phyloP scores from a whole-genome alignment of 2,329 filamentous ascomycete species.

The Seiridium cupressi region DNA sequence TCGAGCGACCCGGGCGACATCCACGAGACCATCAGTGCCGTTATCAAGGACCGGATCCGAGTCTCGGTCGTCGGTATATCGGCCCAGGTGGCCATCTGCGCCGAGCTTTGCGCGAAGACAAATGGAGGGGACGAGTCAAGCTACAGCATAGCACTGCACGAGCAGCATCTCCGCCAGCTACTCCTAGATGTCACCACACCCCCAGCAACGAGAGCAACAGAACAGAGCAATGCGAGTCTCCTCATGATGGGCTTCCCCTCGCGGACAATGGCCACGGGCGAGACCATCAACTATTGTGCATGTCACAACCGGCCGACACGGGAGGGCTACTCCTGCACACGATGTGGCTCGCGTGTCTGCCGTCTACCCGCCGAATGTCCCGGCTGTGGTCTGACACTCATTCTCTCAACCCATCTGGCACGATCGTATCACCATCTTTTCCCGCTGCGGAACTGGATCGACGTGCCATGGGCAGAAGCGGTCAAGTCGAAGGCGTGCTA shows the following conservation, averaged over 20 bases:
- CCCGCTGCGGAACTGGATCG: conserved; percentile 84
- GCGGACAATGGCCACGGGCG: conserved; percentile 68
- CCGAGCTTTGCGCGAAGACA: conserved; percentile 82
- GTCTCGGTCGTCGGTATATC: conserved; percentile 88
- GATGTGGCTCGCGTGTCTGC: conserved; percentile 88
- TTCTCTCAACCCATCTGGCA: conserved; percentile 89
- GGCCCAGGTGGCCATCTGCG: conserved; percentile 89
- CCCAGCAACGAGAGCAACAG: conserved; percentile 70
- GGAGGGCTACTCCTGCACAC: conserved; percentile 87
- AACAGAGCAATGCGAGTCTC: conserved; percentile 61
- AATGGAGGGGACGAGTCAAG: conserved; percentile 74
- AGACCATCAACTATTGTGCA: conserved; percentile 74
- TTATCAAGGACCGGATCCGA: conserved; percentile 80
- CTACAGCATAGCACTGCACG: conserved; percentile 84
- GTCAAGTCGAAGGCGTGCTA: conserved; percentile 65
- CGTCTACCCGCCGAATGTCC: conserved; percentile 87
- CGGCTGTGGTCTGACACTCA: conserved; percentile 85
- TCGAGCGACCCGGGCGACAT: conserved; percentile 95
- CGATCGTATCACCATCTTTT: conserved; percentile 94
- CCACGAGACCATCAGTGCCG: conserved; percentile 78
- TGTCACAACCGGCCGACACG: conserved; percentile 82
- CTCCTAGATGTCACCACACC: conserved; percentile 86
- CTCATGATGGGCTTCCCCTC: conserved; percentile 99
- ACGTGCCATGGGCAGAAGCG: conserved; percentile 81
- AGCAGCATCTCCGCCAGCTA: conserved; percentile 85